Percentiles rank a stretch among this genome's conserved stretches.
These are phyloP conservation scores for Isabelozyma rhagii DNA, from an alignment of 805 yeast species.

Conservation along the genomic window DNA sequence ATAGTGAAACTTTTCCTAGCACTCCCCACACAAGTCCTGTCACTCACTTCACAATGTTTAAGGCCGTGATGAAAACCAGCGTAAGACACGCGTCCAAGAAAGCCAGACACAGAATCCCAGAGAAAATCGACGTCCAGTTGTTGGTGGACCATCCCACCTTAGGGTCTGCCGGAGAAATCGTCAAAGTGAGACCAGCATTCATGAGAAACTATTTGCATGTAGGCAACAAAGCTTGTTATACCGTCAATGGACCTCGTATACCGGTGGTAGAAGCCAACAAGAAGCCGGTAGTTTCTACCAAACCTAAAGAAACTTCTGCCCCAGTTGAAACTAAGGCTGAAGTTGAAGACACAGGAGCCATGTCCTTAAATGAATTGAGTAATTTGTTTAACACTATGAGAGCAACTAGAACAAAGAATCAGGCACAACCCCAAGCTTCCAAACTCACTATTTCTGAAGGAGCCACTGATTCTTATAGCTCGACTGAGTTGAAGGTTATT, in stretches of 20 bases:
- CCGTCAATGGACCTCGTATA: constrained; percentile 31
- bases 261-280: constrained; percentile 32
- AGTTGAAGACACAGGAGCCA: constrained; percentile 16
- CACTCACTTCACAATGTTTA: neutral
- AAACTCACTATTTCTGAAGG: constrained; percentile 8
- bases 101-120: constrained; percentile 3
- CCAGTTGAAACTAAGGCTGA: constrained; percentile 1
- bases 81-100: constrained; percentile 3
- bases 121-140: constrained; percentile 69
- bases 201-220: constrained; percentile 80
- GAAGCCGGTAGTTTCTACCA: constrained; percentile 1
- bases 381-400: constrained; percentile 30
- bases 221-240: constrained; percentile 69
- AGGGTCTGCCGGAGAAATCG: constrained; percentile 71
- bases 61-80: neutral
- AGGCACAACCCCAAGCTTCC: neutral
- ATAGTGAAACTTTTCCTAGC: neutral
- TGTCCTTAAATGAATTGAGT: constrained; percentile 39
- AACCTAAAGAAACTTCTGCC: neutral
- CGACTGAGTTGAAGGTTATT: constrained; percentile 28
- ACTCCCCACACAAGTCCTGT: neutral
- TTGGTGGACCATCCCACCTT: constrained; percentile 60
- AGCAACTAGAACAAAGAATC: constrained; percentile 4
- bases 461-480: constrained; percentile 13
- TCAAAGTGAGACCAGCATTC: constrained; percentile 70